A percentile compares a stretch with the other conserved stretches of the same genome.
phyloP scores from a whole-genome alignment of 805 yeast genomes.

The Barnettozyma vustinii region DNA sequence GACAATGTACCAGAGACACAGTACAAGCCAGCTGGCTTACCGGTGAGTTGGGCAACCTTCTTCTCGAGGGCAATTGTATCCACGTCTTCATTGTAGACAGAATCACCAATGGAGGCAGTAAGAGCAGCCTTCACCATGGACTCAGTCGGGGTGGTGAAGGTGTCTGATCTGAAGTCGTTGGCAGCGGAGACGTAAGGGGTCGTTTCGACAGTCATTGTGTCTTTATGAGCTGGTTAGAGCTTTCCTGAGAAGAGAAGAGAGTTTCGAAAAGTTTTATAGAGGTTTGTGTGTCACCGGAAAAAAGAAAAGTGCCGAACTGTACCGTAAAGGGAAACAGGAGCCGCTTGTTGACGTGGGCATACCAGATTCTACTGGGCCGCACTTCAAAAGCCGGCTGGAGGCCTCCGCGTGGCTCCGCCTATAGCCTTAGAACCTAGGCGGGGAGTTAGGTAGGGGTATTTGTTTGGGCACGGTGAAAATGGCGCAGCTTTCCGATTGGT shows the following conservation, averaged over 20 bases:
- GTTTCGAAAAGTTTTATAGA: background rate
- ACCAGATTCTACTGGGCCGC: background rate
- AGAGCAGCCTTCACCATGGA: conserved; percentile 63
- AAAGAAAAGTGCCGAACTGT: conserved; percentile 1
- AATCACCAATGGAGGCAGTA: conserved; percentile 68
- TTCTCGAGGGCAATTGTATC: conserved; percentile 62
- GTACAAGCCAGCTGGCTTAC: conserved; percentile 75
- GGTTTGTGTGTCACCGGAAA: conserved; percentile 4
- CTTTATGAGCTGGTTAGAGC: background rate
- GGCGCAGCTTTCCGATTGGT: conserved; percentile 14
- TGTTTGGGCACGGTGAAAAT: background rate
- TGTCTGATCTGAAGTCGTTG: conserved; percentile 71
- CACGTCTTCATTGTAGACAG: conserved; percentile 80
- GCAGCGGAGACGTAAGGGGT: conserved; percentile 48
- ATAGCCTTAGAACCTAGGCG: background rate
- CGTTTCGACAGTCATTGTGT: conserved; percentile 32
- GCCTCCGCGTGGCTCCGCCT: background rate
- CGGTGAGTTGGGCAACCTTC: conserved; percentile 62
- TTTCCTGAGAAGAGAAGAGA: background rate
- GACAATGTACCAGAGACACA: conserved; percentile 90
- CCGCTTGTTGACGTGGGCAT: conserved; percentile 6
- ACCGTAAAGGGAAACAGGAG: conserved; percentile 6
- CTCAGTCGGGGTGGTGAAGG: conserved; percentile 83
- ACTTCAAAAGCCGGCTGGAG: background rate
- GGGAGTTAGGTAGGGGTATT: too few species aligned